phyloP scores from a whole-genome alignment of 192 early-diverging fungal genomes.

The Coemansia sp. region DNA sequence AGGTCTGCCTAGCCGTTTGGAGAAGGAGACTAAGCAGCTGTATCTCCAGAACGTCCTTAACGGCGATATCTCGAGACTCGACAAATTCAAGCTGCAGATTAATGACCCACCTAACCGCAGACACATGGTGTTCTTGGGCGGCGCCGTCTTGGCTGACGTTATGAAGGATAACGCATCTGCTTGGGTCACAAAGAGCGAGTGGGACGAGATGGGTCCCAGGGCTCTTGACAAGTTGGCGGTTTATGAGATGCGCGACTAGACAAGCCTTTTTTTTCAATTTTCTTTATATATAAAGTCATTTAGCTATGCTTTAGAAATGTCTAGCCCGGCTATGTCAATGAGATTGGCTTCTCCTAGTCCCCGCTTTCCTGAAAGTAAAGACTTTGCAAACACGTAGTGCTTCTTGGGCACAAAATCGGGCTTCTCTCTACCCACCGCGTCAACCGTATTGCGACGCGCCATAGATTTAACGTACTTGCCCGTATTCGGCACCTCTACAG shows the following conservation, averaged over 20 bases:
- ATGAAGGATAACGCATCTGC: slow-evolving; percentile 88
- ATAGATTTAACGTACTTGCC: slow-evolving; percentile 14
- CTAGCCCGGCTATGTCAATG: slow-evolving; percentile 27
- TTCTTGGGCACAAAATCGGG: slow-evolving; percentile 24
- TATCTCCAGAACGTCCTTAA: slow-evolving; percentile 89
- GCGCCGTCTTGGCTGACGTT: slow-evolving; percentile 93
- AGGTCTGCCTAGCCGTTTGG: slow-evolving; percentile 92
- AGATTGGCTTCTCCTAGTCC: slow-evolving; percentile 15
- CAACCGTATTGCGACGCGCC: slow-evolving; percentile 14
- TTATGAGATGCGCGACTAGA: slow-evolving; percentile 43
- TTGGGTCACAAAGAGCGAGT: slow-evolving; percentile 95
- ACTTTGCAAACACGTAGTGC: slow-evolving; percentile 24
- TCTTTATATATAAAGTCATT: background rate
- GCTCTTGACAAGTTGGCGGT: slow-evolving; percentile 63
- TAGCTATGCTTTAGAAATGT: background rate
- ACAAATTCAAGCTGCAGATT: slow-evolving; percentile 96
- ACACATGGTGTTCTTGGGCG: slow-evolving; percentile 98
- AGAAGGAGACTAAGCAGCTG: slow-evolving; percentile 98
- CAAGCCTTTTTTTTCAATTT: slow-evolving; percentile 6
- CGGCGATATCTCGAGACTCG: slow-evolving; percentile 79
- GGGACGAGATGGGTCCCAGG: slow-evolving; percentile 84
- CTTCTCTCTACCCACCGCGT: slow-evolving; percentile 16
- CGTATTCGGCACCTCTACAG: slow-evolving; percentile 19
- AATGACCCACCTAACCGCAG: slow-evolving; percentile 98
- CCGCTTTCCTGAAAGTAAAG: slow-evolving; percentile 28